These are phyloP conservation scores for Rossbeevera mucosa DNA, from an alignment of 768 basidiomycete species.

Conservation along the genomic window DNA sequence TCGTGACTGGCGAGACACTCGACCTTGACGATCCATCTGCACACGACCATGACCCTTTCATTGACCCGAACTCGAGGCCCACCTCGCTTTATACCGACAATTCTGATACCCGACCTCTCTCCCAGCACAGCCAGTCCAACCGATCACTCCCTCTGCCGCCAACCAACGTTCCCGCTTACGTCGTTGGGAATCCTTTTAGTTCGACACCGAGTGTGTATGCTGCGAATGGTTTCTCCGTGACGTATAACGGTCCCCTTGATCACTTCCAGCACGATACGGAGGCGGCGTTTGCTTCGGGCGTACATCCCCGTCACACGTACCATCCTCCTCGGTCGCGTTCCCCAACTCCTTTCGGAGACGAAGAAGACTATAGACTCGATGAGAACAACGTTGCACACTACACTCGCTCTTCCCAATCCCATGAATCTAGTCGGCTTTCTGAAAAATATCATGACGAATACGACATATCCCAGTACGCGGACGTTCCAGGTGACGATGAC, in stretches of 20 bases:
- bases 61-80: conserved; percentile 26
- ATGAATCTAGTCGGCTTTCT: conserved; percentile 10
- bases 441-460: conserved; percentile 27
- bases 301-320: conserved; percentile 45
- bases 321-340: conserved; percentile 63
- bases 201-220: conserved; percentile 10
- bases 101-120: conserved; percentile 24
- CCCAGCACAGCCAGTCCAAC: conserved; percentile 35
- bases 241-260: conserved; percentile 37
- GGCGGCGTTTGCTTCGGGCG: conserved; percentile 66
- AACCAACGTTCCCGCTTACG: conserved; percentile 7
- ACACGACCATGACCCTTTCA: conserved; percentile 31
- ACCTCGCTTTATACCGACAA: conserved; percentile 24
- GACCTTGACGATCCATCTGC: conserved; percentile 41
- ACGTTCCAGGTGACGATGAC: conserved; percentile 18
- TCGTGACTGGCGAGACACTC: conserved; percentile 62
- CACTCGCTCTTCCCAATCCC: conserved; percentile 36
- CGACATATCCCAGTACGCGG: conserved; percentile 32
- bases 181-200: conserved; percentile 24
- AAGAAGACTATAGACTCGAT: conserved; percentile 63
- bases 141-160: conserved; percentile 27
- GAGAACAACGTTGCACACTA: conserved; percentile 55
- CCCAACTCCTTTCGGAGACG: conserved; percentile 69
- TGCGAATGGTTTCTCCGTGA: conserved; percentile 30
- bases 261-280: conserved; percentile 64